Base-by-base conservation (phyloP, 2,329 filamentous ascomycete species). In the Alternaria solani region DNA sequence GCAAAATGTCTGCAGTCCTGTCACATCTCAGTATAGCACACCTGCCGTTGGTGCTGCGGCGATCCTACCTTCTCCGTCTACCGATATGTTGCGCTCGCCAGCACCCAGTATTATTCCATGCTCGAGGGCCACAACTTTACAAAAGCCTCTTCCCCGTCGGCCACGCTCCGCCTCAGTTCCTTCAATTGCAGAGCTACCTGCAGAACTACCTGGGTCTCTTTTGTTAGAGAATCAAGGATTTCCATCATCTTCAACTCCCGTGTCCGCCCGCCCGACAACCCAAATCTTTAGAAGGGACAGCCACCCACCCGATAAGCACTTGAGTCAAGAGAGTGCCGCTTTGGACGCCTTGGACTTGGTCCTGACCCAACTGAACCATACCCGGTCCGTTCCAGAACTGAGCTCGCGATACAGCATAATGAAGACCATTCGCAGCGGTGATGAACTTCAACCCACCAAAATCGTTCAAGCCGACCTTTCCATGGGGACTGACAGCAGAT, bases 1-100 rank as follows among this genome's bases (percentile, higher is more conserved):
- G 44, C 63, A 67, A 60, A 53, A 62, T 43, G 58, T 58, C 42
- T 60, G 70, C 39, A 69, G 58, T 63, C 71, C 77, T 58, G 51
- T 67, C 42, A 71, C 70, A 39, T 64, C 68, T 51, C 65, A 66
- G 49, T 73, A 77, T 56, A 72, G 74, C 72, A 67, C 64, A 41
- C 66, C 65, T 51, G 62, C 72, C 51, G 62, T 66, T 63, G 70
- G 66, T 56, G 74, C 74, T 38, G 68, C 73, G 51, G 74, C 71
- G 44, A 76, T 73, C 72, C 67, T 82, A 41, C 74, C 81, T 61
- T 72, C 75, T 32, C 76, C 78, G 23, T 76, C 81, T 65, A 81
- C 79, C 69, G 80, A 80, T 55, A 78, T 80, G 69, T 71, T 82
- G 26, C 76, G 76, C 39, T 81, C 80, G 18, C 79, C 80, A 52